Percentiles rank a stretch among this genome's conserved stretches.
phyloP scores from a whole-genome alignment of 176 grass and related monocot species.

The Aegilops umbellulata region DNA sequence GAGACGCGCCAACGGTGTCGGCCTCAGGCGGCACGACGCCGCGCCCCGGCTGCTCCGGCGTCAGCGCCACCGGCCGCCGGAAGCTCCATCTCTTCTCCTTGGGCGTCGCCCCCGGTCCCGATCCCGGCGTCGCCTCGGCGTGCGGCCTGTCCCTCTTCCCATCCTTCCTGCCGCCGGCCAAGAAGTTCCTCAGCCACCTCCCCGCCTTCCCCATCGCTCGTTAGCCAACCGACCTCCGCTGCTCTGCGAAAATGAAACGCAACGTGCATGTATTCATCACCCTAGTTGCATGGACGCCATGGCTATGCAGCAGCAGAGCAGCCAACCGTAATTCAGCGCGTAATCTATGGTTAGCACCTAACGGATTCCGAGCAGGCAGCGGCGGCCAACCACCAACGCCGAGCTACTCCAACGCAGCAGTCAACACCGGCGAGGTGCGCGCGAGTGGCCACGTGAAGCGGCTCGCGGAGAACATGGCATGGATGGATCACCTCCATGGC shows the following conservation, averaged over 20 bases:
- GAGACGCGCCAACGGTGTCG: background rate
- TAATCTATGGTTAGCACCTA: constrained; percentile 19
- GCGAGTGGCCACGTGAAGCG: constrained; percentile 33
- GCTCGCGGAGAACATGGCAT: constrained; percentile 26
- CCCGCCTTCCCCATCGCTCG: constrained; percentile 70
- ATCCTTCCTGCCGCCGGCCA: constrained; percentile 51
- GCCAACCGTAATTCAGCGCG: background rate
- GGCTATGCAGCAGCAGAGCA: too few relatives aligned
- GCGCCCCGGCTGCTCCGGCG: background rate
- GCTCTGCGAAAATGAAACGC: background rate
- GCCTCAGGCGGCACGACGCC: background rate
- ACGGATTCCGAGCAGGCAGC: background rate
- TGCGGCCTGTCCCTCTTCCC: constrained; percentile 49
- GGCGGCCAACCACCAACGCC: background rate
- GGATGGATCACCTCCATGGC: background rate
- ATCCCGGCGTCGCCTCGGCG: constrained; percentile 2
- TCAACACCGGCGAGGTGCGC: constrained; percentile 15
- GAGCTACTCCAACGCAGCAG: constrained; percentile 1
- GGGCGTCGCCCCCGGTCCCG: background rate
- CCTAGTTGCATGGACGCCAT: background rate
- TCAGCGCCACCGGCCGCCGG: constrained; percentile 20
- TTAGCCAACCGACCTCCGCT: background rate
- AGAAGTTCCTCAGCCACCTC: constrained; percentile 75
- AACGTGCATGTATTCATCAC: background rate
- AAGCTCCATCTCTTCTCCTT: constrained; percentile 89